Conservation (phyloP, 345 rosid genomes). For the Aethionema arabicum region DNA sequence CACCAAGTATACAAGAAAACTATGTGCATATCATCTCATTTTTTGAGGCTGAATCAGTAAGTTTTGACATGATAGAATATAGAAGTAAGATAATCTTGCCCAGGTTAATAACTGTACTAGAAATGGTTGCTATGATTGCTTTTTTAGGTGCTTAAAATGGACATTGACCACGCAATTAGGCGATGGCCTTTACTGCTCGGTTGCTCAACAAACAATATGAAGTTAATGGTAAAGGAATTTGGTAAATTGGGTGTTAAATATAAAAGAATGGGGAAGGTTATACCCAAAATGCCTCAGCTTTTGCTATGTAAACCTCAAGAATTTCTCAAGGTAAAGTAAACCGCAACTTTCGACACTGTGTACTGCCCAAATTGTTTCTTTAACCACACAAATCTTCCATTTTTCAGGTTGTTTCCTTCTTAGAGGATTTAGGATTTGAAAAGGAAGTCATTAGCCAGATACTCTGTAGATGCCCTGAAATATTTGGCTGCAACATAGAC, state of each 20-base stretch:
- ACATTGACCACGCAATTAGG: slow-evolving; percentile 57
- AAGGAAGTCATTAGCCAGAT: slow-evolving; percentile 55
- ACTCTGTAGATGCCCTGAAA: slow-evolving; percentile 76
- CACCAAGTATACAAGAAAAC: slow-evolving; percentile 61
- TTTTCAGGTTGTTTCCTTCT: slow-evolving; percentile 61
- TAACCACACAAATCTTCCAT: not conserved
- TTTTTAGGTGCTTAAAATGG: slow-evolving; percentile 55
- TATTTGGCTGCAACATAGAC: slow-evolving; percentile 60
- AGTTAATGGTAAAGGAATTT: slow-evolving; percentile 57
- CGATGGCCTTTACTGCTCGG: slow-evolving; percentile 84
- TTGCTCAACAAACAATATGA: slow-evolving; percentile 64
- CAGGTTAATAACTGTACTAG: not conserved
- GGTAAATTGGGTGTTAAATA: slow-evolving; percentile 51
- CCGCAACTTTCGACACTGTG: not conserved
- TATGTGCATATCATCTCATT: slow-evolving; percentile 48
- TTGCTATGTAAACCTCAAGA: slow-evolving; percentile 71
- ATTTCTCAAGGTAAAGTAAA: slow-evolving; percentile 50
- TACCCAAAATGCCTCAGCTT: slow-evolving; percentile 81
- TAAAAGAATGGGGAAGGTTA: slow-evolving; percentile 64
- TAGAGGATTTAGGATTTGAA: slow-evolving; percentile 69
- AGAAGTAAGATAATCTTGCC: too few species aligned
- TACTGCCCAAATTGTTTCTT: not conserved
- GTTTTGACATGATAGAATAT: slow-evolving; percentile 1
- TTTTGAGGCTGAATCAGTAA: slow-evolving; percentile 65
- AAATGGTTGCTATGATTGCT: slow-evolving; percentile 9